These are phyloP conservation scores for Alternaria sp. DNA, from an alignment of 2,329 filamentous ascomycete genomes.

Conservation along the genomic window DNA sequence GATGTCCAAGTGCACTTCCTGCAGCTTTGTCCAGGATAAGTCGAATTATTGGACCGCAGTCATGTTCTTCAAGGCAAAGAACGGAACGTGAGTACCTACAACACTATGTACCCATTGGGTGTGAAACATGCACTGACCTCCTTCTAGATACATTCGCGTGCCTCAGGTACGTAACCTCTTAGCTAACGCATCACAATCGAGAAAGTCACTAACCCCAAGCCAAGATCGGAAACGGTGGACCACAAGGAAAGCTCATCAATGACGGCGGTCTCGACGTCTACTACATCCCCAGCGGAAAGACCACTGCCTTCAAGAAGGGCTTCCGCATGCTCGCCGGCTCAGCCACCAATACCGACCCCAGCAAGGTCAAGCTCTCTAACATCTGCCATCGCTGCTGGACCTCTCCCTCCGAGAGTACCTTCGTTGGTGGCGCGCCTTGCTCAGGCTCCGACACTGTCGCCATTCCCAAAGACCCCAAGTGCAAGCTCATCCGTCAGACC, in stretches of 20 bases:
- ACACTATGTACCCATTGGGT: not conserved
- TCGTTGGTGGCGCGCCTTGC: slow-evolving; percentile 59
- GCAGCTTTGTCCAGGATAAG: slow-evolving; percentile 40
- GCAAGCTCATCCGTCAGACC: slow-evolving; percentile 62
- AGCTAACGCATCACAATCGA: not conserved
- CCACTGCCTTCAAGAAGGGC: slow-evolving; percentile 45
- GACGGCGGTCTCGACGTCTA: slow-evolving; percentile 45
- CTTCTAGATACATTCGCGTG: slow-evolving; percentile 32
- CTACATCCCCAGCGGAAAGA: slow-evolving; percentile 44
- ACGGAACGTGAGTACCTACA: slow-evolving; percentile 17
- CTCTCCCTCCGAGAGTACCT: slow-evolving; percentile 54
- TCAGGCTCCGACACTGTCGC: slow-evolving; percentile 58
- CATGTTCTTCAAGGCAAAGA: slow-evolving; percentile 47
- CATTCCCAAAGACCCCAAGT: slow-evolving; percentile 54
- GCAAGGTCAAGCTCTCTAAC: slow-evolving; percentile 35
- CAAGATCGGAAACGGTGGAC: slow-evolving; percentile 40
- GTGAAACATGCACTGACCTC: not conserved
- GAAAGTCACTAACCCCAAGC: not conserved
- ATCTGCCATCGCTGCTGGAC: slow-evolving; percentile 50
- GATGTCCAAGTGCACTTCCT: slow-evolving; percentile 42
- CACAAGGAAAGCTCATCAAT: slow-evolving; percentile 44
- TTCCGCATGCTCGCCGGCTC: slow-evolving; percentile 45
- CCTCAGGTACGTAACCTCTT: slow-evolving; percentile 23
- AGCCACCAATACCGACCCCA: slow-evolving; percentile 38
- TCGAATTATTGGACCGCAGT: slow-evolving; percentile 47